Percentiles rank a stretch among this genome's conserved stretches.
phyloP scores from a whole-genome alignment of 441 rosid species.

The California macrophylla region DNA sequence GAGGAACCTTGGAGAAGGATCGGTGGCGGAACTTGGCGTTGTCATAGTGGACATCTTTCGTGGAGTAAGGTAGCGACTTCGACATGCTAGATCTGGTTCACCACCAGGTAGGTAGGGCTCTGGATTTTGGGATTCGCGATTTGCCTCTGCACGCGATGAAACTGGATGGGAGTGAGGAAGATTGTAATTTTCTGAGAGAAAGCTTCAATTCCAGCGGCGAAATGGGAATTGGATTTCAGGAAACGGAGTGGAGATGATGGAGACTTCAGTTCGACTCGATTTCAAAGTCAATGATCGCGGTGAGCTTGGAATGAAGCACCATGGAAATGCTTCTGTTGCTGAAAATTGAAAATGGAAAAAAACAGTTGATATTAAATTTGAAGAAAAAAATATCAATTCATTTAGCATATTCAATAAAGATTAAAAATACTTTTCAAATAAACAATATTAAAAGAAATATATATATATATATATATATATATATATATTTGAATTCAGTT shows the following conservation, averaged over 20 bases:
- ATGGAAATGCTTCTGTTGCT: too few species aligned
- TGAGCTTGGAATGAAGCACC: too few species aligned
- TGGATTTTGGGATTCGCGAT: not conserved
- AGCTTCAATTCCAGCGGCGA: not conserved
- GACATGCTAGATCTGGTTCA: conserved; percentile 37
- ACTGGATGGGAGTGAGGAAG: not conserved
- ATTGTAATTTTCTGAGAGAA: too few species aligned
- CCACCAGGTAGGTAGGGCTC: not conserved
- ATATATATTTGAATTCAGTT: too few species aligned
- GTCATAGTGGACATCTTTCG: conserved; percentile 75
- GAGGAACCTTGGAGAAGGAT: conserved; percentile 51
- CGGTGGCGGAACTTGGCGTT: conserved; percentile 92
- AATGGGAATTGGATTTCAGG: not conserved
- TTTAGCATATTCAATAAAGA: too few species aligned
- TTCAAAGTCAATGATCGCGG: not conserved
- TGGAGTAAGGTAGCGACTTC: conserved; percentile 63
- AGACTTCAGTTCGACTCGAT: not conserved
- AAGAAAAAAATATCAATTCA: too few species aligned
- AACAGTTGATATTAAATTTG: too few species aligned
- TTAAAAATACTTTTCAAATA: too few species aligned
- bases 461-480: too few species aligned
- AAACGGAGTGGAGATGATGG: not conserved
- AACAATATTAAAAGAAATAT: too few species aligned
- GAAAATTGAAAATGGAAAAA: too few species aligned
- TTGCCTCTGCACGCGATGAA: not conserved